A percentile compares a stretch with the other conserved stretches of the same genome.
Evolutionary conservation across 352 stramenopile species (phyloP).

Genomic region (Albugo candida): DNA sequence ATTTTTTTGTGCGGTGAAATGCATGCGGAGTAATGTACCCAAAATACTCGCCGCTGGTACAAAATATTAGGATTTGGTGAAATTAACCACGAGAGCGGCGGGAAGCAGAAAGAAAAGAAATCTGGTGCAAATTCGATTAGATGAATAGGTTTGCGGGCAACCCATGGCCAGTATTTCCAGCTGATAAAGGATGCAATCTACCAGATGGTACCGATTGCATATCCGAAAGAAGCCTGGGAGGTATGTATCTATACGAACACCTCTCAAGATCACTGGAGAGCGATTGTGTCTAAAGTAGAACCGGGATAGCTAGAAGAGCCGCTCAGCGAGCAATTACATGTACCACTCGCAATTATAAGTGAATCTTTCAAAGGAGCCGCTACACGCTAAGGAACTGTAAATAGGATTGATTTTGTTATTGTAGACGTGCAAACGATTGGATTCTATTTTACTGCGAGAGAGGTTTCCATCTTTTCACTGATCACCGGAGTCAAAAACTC

Average conservation of each 20-base stretch:
- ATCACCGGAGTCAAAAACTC: constrained; percentile 10
- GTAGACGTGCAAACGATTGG: constrained; percentile 10
- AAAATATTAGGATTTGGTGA: too few species aligned
- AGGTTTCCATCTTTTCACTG: constrained; percentile 10
- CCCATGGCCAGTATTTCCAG: too few species aligned
- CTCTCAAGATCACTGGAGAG: neutral
- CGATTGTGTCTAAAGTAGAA: neutral
- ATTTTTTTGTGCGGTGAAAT: too few species aligned
- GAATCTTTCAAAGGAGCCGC: constrained; percentile 4
- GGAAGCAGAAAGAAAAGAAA: too few species aligned
- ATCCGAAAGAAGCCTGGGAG: too few species aligned
- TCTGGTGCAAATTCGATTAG: too few species aligned
- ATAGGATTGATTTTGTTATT: constrained; percentile 12
- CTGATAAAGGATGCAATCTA: too few species aligned
- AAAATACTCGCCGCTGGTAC: neutral
- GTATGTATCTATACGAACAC: too few species aligned
- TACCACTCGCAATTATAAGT: constrained; percentile 8
- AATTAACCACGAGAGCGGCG: neutral
- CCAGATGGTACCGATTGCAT: too few species aligned
- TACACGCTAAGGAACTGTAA: constrained; percentile 5
- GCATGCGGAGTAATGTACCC: constrained; percentile 4
- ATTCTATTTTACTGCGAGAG: constrained; percentile 7
- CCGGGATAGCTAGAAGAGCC: neutral
- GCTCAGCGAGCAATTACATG: neutral
- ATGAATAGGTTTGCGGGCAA: too few species aligned